Percentiles rank a stretch among this genome's conserved stretches.
phyloP scores from a whole-genome alignment of 169 alveolate species.

The Neospora caninum region DNA sequence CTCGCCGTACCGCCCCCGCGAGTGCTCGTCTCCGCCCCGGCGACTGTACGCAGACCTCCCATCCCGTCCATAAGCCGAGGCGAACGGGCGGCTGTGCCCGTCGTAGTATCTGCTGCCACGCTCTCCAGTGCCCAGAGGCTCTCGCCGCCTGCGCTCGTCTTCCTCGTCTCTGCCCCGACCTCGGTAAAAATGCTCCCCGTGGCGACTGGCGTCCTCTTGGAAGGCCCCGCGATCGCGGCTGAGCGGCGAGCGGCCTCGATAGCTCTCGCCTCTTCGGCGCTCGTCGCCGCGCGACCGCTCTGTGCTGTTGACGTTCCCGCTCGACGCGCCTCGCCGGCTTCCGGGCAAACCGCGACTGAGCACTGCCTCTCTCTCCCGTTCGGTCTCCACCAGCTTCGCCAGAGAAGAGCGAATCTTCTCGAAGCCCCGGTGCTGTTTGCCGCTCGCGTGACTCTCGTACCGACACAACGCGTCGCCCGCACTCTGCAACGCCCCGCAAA shows the following conservation, averaged over 20 bases:
- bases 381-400: constrained; percentile 58
- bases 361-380: neutral
- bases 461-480: constrained; percentile 74
- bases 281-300: too few relatives aligned
- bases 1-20: constrained; percentile 20
- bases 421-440: constrained; percentile 79
- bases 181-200: too few relatives aligned
- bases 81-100: neutral
- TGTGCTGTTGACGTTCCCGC: too few relatives aligned
- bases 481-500: constrained; percentile 81
- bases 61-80: neutral
- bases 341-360: neutral
- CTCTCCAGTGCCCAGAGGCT: neutral
- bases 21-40: neutral
- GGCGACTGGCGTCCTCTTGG: too few relatives aligned
- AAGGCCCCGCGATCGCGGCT: neutral
- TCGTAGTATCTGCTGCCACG: neutral
- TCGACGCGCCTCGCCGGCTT: neutral
- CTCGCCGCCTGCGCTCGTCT: neutral
- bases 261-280: too few relatives aligned
- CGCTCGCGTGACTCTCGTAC: constrained; percentile 75
- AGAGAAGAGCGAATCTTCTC: constrained; percentile 50
- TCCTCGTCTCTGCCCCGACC: neutral
- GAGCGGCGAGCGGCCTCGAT: neutral
- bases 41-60: neutral